Evolutionary conservation across 2,329 filamentous ascomycete species (phyloP), one percentile per base, ranked within the genome.

Genomic region (Cladophialophora yegresii): DNA sequence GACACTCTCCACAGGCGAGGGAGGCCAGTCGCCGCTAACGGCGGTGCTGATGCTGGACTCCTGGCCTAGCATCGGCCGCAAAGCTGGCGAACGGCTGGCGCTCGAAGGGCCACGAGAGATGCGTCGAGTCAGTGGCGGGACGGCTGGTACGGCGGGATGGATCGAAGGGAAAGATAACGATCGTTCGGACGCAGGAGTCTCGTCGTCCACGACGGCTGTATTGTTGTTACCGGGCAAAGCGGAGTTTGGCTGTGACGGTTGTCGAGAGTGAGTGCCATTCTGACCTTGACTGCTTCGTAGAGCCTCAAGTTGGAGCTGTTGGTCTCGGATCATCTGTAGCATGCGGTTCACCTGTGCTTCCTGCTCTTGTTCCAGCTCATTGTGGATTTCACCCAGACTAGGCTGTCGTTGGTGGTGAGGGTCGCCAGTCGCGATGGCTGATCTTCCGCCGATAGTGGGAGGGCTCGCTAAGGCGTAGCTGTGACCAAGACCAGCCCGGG

Each of bases 331-430:
- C 76, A 81, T 79, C 63, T 78, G 78, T 32, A 82, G 72, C n/a
- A 82, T 76, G 53, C 80, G 78, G 64, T 82, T 82, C 72, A 82
- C 80, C 75, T 82, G 80, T 16, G 79, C 80, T 71, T 82, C 80
- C 67, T 82, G 80, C 67, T 82, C 80, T 69, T 82, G 79, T 67
- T 82, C 80, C 51, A 82, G 68, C 66, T 82, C 80, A 67, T 82
- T 80, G 70, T 82, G 80, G 32, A 82, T 72, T 69, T 82, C 80
- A 26, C 80, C 80, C 33, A 82, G 67, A 32, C 79, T 81, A 5
- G 80, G 79, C 26, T 80, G 73, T 9, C 80, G 77, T 51, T 81
- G 79, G 51, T 82, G 80, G 67, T 81, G 78, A 20, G 79, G 79
- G 69, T 81, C 79, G 23, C 77, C 79, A 10, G 77, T 79, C 51